phyloP scores from a whole-genome alignment of 352 stramenopile species.

The Globisporangium middletonii region DNA sequence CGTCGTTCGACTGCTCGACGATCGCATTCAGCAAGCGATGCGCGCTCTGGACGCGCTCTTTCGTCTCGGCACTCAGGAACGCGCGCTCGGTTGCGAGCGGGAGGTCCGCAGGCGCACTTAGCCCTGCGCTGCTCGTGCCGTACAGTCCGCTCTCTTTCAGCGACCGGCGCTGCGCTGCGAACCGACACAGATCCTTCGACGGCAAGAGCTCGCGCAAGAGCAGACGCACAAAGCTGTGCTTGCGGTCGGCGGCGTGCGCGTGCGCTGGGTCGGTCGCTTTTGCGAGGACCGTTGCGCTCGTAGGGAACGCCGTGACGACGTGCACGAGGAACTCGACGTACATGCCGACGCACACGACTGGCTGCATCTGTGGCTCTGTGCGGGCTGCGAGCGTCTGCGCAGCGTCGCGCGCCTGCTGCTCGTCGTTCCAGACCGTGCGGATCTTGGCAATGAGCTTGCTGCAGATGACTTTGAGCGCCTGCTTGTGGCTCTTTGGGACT shows the following conservation, averaged over 20 bases:
- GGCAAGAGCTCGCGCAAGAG: slow-evolving; percentile 68
- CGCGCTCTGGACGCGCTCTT: slow-evolving; percentile 52
- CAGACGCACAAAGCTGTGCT: slow-evolving; percentile 44
- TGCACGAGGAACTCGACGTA: slow-evolving; percentile 73
- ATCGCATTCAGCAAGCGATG: slow-evolving; percentile 66
- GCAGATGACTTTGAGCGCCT: slow-evolving; percentile 51
- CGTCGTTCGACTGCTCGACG: slow-evolving; percentile 67
- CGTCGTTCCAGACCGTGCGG: slow-evolving; percentile 36
- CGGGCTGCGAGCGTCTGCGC: slow-evolving; percentile 12
- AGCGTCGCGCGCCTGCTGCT: slow-evolving; percentile 27
- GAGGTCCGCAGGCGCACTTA: slow-evolving; percentile 22
- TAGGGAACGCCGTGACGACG: slow-evolving; percentile 62
- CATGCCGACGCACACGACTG: slow-evolving; percentile 44
- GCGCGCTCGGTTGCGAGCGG: slow-evolving; percentile 25
- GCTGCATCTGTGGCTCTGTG: slow-evolving; percentile 9
- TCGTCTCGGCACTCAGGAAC: slow-evolving; percentile 37
- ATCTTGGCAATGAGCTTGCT: slow-evolving; percentile 65
- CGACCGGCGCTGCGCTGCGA: slow-evolving; percentile 41
- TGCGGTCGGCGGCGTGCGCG: slow-evolving; percentile 17
- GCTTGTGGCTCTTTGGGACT: slow-evolving; percentile 60
- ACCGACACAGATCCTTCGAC: slow-evolving; percentile 63
- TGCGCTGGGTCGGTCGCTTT: slow-evolving; percentile 43
- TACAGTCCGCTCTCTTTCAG: slow-evolving; percentile 53
- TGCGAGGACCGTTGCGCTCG: slow-evolving; percentile 58
- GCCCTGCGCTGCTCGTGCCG: slow-evolving; percentile 20